A percentile compares a stretch with the other conserved stretches of the same genome.
These are phyloP conservation scores for Thelonectria blattea DNA, from an alignment of 2,329 filamentous ascomycete genomes.

Conservation along the genomic window DNA sequence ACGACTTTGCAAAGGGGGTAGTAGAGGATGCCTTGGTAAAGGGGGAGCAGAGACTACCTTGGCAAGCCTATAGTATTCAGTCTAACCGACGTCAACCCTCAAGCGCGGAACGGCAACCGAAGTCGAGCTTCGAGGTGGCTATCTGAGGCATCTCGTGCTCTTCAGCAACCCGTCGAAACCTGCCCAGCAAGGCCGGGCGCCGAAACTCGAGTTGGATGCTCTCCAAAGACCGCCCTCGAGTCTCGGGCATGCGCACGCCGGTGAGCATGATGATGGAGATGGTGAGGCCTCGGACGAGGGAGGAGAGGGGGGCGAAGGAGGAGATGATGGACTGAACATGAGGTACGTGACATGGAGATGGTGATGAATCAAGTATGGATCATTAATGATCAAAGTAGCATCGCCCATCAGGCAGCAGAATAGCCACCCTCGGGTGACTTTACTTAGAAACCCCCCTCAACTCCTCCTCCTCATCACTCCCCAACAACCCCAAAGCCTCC, in stretches of 20 bases:
- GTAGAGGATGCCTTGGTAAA: not conserved
- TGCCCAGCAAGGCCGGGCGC: not conserved
- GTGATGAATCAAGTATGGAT: not conserved
- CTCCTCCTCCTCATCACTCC: constrained; percentile 56
- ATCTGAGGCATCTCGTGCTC: not conserved
- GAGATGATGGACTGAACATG: too few relatives aligned
- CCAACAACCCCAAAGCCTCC: constrained; percentile 68
- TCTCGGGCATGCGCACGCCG: constrained; percentile 54
- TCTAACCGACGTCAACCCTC: not conserved
- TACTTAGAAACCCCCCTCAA: constrained; percentile 19
- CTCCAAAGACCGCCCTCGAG: constrained; percentile 36
- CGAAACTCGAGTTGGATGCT: not conserved
- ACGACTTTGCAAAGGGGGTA: not conserved
- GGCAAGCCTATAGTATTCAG: too few relatives aligned
- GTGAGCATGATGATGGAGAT: constrained; percentile 66
- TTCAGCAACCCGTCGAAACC: not conserved
- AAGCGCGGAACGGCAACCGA: not conserved
- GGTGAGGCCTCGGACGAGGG: constrained; percentile 61
- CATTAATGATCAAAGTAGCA: not conserved
- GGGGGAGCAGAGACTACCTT: too few relatives aligned
- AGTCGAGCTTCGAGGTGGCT: not conserved
- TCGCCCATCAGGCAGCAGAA: not conserved
- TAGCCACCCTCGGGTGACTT: not conserved
- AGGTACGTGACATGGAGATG: not conserved
- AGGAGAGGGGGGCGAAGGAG: constrained; percentile 50